A percentile compares a stretch with the other conserved stretches of the same genome.
Evolutionary conservation across 2,329 filamentous ascomycete genomes (phyloP).

Genomic region (Coniochaeta sp.): DNA sequence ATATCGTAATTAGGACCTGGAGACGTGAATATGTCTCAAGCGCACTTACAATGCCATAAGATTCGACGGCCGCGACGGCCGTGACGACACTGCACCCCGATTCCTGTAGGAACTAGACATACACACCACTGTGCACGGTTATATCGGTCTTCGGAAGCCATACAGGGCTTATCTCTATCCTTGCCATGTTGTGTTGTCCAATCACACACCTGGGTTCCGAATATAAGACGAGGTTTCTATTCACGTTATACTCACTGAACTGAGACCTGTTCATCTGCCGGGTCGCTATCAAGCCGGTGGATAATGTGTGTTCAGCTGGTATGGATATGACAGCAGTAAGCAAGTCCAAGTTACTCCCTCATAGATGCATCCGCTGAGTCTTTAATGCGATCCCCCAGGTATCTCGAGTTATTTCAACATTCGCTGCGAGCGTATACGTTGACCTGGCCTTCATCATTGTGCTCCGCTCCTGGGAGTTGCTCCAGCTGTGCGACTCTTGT

Average conservation of each 20-base stretch:
- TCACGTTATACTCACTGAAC: no score
- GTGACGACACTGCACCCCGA: no score
- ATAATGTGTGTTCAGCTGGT: conserved; percentile 42
- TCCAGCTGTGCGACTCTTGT: conserved; percentile 16
- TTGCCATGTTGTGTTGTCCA: conserved; percentile 27
- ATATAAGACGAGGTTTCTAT: conserved; percentile 38
- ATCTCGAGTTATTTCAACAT: conserved; percentile 35
- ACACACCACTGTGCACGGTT: no score
- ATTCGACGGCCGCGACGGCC: no score
- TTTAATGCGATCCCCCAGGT: conserved; percentile 37
- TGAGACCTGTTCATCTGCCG: conserved; percentile 36
- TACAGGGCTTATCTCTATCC: no score
- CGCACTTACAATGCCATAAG: no score
- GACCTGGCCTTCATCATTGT: conserved; percentile 25
- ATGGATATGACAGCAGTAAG: conserved; percentile 47
- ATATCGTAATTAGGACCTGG: no score
- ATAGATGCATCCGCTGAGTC: no score
- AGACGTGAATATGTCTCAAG: no score
- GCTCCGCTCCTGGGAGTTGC: conserved; percentile 35
- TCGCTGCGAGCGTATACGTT: conserved; percentile 28
- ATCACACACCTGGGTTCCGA: conserved; percentile 46
- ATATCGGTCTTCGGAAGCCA: no score
- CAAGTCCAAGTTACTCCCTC: conserved; percentile 44
- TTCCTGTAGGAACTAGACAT: no score
- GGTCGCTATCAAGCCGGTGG: conserved; percentile 35